Evolutionary conservation across 305 asterid species (phyloP), one percentile per base, ranked within the genome.

Genomic region (Fraxinus paxiana): DNA sequence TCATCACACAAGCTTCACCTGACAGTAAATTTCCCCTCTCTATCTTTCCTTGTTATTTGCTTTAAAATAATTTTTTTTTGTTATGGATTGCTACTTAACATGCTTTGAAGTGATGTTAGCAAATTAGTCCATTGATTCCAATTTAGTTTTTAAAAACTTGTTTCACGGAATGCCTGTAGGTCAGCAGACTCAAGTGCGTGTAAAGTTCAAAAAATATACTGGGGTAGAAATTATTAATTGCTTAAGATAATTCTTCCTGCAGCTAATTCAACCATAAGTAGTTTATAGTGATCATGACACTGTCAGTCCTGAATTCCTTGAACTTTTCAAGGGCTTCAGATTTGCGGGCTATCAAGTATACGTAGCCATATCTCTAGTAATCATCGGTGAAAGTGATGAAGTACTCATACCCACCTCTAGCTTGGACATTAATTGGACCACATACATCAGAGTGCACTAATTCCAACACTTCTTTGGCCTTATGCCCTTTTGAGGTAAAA

Each of bases 1-100:
- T 94, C 78, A 85, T 96, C 31, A 92, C 98, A 77, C 97, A 91
- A 86, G 94, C 92, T 87, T 89, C 92, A 65, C 83, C 88, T 9
- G 91, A 89, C 38, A 86, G 98, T 94, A 91, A 85, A 30, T 80
- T 79, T 30, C 31, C n/a, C 8, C 38, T 65, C 7, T 12, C 35
- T 26, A 26, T 59, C 18, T 75, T 56, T 41, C 73, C 78, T 30
- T 12, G 33, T 33, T 35, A 1, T 37, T 73, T 72, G 10, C 17
- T 15, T 63, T 82, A 6, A 26, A 67, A 56, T 35, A 5, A 17
- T 75, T 12, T 28, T 28, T 28, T 28, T 51, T 38, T 12, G 22
- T 80, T 61, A 26, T 54, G 61, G 72, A 77, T 30, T 3, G 22
- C 3, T 5, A 51, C 67, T n/a, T 31, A 77, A 34, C 33, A 8